Conservation (phyloP, 176 grass and related monocot genomes). For the Melocanna baccifera region DNA sequence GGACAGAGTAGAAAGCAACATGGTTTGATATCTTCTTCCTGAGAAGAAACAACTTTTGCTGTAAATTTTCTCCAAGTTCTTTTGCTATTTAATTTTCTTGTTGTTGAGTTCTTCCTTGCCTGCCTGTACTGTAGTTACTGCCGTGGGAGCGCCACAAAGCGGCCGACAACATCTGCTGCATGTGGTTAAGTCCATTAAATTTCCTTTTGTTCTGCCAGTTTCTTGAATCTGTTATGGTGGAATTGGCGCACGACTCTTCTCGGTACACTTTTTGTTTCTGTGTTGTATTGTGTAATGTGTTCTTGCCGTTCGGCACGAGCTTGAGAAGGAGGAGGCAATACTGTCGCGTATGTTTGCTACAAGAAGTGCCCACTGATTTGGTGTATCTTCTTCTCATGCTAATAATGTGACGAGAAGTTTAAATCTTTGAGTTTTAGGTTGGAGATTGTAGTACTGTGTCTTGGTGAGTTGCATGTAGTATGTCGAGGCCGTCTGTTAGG, state of each 20-base stretch:
- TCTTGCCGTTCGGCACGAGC: background rate
- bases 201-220: background rate
- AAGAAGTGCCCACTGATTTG: background rate
- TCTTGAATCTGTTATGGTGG: background rate
- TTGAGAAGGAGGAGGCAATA: background rate
- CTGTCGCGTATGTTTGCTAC: constrained; percentile 13
- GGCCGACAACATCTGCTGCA: constrained; percentile 18
- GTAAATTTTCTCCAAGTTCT: background rate
- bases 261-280: background rate
- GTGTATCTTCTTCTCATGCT: background rate
- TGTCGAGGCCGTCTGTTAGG: background rate
- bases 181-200: constrained; percentile 40
- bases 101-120: background rate
- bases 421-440: constrained; percentile 15
- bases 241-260: constrained; percentile 9
- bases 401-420: background rate
- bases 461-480: background rate
- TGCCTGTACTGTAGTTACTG: constrained; percentile 30
- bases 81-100: background rate
- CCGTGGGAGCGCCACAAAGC: background rate
- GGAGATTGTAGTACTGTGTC: constrained; percentile 4
- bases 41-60: background rate
- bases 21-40: background rate
- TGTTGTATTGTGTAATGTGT: background rate
- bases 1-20: background rate